phyloP scores from a whole-genome alignment of 2,329 filamentous ascomycete genomes.

The Exophiala spinifera region DNA sequence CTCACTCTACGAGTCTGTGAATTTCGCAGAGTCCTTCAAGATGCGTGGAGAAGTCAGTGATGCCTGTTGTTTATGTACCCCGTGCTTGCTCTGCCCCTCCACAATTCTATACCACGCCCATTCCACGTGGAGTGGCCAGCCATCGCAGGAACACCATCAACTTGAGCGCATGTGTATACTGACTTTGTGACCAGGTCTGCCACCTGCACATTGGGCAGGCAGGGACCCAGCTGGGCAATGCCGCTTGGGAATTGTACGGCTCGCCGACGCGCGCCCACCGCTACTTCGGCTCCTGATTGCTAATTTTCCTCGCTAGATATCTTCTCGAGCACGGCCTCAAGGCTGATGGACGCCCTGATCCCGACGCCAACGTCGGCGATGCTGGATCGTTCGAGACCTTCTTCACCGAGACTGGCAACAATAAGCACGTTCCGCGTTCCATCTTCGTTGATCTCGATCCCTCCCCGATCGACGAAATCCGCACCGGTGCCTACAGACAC shows the following conservation, averaged over 20 bases:
- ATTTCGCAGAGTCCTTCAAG: constrained; percentile 2
- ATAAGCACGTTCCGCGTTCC: constrained; percentile 66
- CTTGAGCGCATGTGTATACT: constrained; percentile 5
- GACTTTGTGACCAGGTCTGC: constrained; percentile 49
- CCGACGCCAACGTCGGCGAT: constrained; percentile 52
- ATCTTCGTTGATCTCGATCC: constrained; percentile 67
- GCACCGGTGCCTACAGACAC: constrained; percentile 59
- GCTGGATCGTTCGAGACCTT: constrained; percentile 63
- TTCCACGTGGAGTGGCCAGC: background rate
- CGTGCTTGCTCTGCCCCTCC: constrained; percentile 15
- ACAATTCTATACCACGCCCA: constrained; percentile 4
- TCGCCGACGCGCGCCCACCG: constrained; percentile 21
- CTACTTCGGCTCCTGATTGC: constrained; percentile 31
- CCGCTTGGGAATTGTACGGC: constrained; percentile 66
- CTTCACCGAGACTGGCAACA: constrained; percentile 62
- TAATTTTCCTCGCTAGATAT: constrained; percentile 47
- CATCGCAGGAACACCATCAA: background rate
- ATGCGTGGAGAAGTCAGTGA: constrained; percentile 23
- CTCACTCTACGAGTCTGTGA: background rate
- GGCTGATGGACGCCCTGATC: constrained; percentile 57
- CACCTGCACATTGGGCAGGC: constrained; percentile 68
- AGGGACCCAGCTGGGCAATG: constrained; percentile 65
- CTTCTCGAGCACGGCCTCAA: constrained; percentile 64
- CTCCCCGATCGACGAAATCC: constrained; percentile 65
- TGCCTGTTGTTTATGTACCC: constrained; percentile 4